These are phyloP conservation scores for Chlorella variabilis DNA, from an alignment of 163 green algal genomes.

Conservation along the genomic window DNA sequence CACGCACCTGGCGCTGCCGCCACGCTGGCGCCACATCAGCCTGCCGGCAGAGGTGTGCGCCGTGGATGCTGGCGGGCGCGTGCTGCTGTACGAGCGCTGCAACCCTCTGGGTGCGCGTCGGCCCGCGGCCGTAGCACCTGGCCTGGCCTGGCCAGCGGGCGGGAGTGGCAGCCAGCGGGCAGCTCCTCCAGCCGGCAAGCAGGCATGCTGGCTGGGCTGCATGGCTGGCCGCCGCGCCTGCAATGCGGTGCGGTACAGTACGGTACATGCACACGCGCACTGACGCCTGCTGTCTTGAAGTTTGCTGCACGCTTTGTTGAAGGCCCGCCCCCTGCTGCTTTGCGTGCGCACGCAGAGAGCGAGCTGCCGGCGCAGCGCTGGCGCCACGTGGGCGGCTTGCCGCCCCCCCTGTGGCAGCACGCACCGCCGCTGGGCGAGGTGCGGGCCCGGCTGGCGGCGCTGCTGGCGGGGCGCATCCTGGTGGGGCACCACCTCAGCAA, in stretches of 20 bases:
- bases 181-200: background rate
- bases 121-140: no score
- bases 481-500: constrained; percentile 52
- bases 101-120: constrained; percentile 33
- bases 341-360: background rate
- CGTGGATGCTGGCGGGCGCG: constrained; percentile 21
- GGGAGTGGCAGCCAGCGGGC: background rate
- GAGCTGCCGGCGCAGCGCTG: background rate
- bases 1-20: constrained; percentile 12
- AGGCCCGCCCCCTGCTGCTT: no score
- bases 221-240: no score
- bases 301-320: no score
- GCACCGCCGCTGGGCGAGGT: constrained; percentile 13
- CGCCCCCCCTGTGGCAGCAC: background rate
- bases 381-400: constrained; percentile 18
- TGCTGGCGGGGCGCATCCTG: constrained; percentile 25
- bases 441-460: background rate
- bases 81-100: constrained; percentile 32
- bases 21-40: background rate
- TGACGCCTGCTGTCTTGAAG: no score
- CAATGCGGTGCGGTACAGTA: no score
- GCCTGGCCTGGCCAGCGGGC: no score
- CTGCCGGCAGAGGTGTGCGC: constrained; percentile 47
- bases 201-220: no score
- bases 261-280: no score